Base-by-base conservation (phyloP, 2,329 filamentous ascomycete species). In the Kalmusia sp. region DNA sequence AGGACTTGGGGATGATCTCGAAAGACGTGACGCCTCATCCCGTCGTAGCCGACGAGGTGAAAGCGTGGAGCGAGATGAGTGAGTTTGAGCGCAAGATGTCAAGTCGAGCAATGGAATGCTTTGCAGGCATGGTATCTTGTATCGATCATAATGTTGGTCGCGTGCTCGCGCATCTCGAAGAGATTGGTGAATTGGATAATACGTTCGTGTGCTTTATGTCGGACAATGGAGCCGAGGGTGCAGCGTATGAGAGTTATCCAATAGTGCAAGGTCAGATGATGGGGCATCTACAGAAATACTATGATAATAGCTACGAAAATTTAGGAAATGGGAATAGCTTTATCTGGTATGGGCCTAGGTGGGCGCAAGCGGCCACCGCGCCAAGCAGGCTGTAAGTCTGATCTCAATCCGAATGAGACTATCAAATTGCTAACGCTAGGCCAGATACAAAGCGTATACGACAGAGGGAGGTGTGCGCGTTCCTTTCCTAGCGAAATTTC, bases 221-320 rank as follows among this genome's bases (percentile, higher is more conserved):
- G 35, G 73, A 75, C 54, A 75, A 75, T 31, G 73, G 73, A 6
- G 73, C 73, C 21, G 73, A 75, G 49, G 73, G 73, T 2, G 51
- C 66, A 17, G 46, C 47, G 6, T 51, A 51, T 17, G 85, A 87
- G 61, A 80, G 83, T 3, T 88, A 83, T 53, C 85, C 86, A 0
- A 86, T 77, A 11, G 88, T 88, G 83, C 84, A 87, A 3, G 84
- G 87, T 51, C 77, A 51, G 35, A 81, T 84, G 57, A 79, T 84
- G 62, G 76, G 80, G 3, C 81, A 84, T 59, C 68, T 85, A 24
- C 72, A 82, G 57, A 82, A 82, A 61, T 84, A 84, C 70, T 85
- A 85, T 67, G 74, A 84, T 69, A 85, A 85, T 63, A 74, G 73
- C 31, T 75, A 86, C 17, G 82, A 84, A 22, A 87, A 86, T 54